Conservation (phyloP, 176 grass and related monocot genomes). For the Themeda triandra region DNA sequence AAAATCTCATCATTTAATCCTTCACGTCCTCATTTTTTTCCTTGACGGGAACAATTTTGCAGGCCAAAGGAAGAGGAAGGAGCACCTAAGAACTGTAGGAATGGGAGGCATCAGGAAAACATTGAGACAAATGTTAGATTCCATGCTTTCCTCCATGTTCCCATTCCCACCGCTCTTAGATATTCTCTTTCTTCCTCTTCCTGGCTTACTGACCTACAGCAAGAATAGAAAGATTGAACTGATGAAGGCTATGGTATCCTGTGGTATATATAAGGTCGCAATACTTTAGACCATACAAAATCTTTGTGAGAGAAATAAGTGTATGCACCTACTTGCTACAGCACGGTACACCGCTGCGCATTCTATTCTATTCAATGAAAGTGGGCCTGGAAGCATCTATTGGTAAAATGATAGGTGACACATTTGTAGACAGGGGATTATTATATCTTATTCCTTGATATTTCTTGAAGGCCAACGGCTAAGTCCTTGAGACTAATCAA, state of each 20-base stretch:
- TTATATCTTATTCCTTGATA: neutral
- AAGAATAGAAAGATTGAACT: neutral
- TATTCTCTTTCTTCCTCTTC: conserved; percentile 16
- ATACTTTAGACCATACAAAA: neutral
- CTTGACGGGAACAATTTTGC: neutral
- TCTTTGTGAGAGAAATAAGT: neutral
- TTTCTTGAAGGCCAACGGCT: neutral
- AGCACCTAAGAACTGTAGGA: conserved; percentile 34
- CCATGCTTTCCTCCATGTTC: too few species aligned
- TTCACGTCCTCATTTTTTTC: too few species aligned
- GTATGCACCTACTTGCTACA: neutral
- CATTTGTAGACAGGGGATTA: neutral
- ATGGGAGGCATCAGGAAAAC: conserved; percentile 42
- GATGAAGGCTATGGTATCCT: neutral
- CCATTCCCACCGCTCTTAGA: conserved; percentile 18
- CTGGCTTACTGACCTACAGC: neutral
- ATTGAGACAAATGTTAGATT: too few species aligned
- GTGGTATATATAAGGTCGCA: conserved; percentile 7
- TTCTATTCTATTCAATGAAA: neutral
- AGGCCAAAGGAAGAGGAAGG: conserved; percentile 29
- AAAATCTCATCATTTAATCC: too few species aligned
- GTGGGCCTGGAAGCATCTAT: neutral
- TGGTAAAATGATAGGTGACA: neutral
- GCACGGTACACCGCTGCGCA: neutral
- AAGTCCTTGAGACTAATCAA: neutral